Evolutionary conservation across 371 early-diverging fungal species (phyloP).

Genomic region (Mortierella sp.): DNA sequence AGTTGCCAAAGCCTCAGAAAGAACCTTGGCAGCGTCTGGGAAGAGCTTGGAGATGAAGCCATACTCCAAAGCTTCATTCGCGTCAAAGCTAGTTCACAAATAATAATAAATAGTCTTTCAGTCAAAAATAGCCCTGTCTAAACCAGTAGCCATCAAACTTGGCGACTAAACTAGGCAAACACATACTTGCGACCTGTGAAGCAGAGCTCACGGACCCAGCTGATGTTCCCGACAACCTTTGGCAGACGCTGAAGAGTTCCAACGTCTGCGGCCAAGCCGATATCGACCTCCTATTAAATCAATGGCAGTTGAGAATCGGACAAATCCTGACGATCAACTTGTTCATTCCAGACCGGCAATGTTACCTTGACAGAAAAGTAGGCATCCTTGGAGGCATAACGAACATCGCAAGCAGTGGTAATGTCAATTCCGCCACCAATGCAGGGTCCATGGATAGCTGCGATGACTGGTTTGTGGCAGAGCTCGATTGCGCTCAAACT

Average conservation of each 20-base stretch:
- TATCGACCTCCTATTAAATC: constrained; percentile 80
- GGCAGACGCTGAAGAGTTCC: constrained; percentile 94
- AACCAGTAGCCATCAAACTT: background rate
- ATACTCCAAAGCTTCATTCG: constrained; percentile 82
- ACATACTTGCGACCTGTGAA: constrained; percentile 83
- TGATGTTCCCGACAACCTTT: constrained; percentile 92
- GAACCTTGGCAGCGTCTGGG: constrained; percentile 64
- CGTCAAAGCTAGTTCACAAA: constrained; percentile 62
- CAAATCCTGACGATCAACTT: background rate
- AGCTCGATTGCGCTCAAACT: constrained; percentile 82
- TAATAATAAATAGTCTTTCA: background rate
- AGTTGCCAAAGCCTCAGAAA: constrained; percentile 75
- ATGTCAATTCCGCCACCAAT: constrained; percentile 94
- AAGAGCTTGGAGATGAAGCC: constrained; percentile 87
- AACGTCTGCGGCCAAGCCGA: constrained; percentile 91
- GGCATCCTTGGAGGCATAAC: constrained; percentile 85
- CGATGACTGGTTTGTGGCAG: constrained; percentile 92
- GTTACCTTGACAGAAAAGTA: constrained; percentile 86
- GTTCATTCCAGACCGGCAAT: background rate
- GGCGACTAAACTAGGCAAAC: background rate
- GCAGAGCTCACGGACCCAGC: constrained; percentile 92
- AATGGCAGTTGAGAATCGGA: background rate
- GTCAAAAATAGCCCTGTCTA: background rate
- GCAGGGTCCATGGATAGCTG: constrained; percentile 89
- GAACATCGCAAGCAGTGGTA: constrained; percentile 93